Conservation (phyloP, 306 rosid genomes). For the Cucurbita moschata region DNA sequence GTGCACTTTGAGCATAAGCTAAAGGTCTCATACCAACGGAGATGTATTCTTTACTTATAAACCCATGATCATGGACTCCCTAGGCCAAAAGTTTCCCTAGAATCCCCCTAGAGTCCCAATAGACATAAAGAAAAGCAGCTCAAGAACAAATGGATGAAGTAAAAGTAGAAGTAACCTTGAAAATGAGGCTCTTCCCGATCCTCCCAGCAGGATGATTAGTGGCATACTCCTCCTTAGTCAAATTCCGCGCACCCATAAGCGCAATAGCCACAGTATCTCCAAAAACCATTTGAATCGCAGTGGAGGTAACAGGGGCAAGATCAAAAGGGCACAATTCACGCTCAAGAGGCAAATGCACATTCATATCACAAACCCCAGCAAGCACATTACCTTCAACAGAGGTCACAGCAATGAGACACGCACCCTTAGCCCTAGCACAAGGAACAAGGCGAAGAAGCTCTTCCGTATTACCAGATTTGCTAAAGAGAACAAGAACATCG, state of each 20-base stretch:
- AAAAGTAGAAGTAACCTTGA: slow-evolving; percentile 37
- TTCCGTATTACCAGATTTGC: slow-evolving; percentile 84
- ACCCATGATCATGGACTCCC: too few species aligned
- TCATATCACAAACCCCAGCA: slow-evolving; percentile 57
- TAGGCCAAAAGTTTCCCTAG: too few species aligned
- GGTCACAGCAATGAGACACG: slow-evolving; percentile 49
- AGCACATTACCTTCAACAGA: slow-evolving; percentile 45
- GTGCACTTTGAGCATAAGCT: too few species aligned
- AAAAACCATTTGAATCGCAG: slow-evolving; percentile 94
- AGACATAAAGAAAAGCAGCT: background rate
- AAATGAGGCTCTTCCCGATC: slow-evolving; percentile 89
- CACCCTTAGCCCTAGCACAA: slow-evolving; percentile 72
- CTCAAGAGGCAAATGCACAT: slow-evolving; percentile 76
- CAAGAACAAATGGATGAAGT: background rate
- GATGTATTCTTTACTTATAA: too few species aligned
- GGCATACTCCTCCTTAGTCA: slow-evolving; percentile 78
- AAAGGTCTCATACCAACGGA: too few species aligned
- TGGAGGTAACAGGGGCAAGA: slow-evolving; percentile 94
- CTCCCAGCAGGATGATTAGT: slow-evolving; percentile 89
- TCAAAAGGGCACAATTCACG: slow-evolving; percentile 84
- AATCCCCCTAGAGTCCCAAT: background rate
- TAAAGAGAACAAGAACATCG: slow-evolving; percentile 68
- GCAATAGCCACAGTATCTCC: slow-evolving; percentile 96
- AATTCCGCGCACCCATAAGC: slow-evolving; percentile 72
- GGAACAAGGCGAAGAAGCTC: slow-evolving; percentile 86